A percentile compares a stretch with the other conserved stretches of the same genome.
These are phyloP conservation scores for Cinnamomum micranthum DNA, from an alignment of 164 flowering plant species.

Conservation along the genomic window DNA sequence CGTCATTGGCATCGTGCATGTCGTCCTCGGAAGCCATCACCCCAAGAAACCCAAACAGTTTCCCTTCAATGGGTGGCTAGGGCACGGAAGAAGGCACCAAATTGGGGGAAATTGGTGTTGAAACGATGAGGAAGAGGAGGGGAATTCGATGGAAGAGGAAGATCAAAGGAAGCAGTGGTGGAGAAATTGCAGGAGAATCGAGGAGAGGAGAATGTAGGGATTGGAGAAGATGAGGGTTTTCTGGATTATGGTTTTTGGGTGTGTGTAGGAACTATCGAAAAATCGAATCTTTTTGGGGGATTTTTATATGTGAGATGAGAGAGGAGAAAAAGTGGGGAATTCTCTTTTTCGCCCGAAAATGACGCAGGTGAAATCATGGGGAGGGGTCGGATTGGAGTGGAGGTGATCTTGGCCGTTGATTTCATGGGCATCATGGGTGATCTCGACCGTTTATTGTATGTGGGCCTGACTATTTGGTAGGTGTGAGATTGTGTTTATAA, in stretches of 20 bases:
- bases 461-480: no score
- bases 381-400: background rate
- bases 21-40: slow-evolving; percentile 58
- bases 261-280: background rate
- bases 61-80: background rate
- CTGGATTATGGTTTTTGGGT: background rate
- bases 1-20: slow-evolving; percentile 57
- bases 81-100: background rate
- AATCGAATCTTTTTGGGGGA: background rate
- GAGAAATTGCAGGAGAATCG: background rate
- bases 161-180: background rate
- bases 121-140: background rate
- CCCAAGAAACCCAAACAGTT: background rate
- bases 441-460: no score
- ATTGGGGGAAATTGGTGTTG: background rate
- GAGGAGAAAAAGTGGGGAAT: background rate
- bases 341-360: no score
- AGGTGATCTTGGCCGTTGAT: background rate
- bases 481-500: no score
- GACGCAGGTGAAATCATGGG: no score
- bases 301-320: background rate
- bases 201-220: background rate
- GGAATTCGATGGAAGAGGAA: background rate
- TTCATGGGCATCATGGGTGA: background rate
- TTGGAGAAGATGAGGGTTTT: background rate